phyloP scores from a whole-genome alignment of 176 grass and related monocot species.

The Poa annua region DNA sequence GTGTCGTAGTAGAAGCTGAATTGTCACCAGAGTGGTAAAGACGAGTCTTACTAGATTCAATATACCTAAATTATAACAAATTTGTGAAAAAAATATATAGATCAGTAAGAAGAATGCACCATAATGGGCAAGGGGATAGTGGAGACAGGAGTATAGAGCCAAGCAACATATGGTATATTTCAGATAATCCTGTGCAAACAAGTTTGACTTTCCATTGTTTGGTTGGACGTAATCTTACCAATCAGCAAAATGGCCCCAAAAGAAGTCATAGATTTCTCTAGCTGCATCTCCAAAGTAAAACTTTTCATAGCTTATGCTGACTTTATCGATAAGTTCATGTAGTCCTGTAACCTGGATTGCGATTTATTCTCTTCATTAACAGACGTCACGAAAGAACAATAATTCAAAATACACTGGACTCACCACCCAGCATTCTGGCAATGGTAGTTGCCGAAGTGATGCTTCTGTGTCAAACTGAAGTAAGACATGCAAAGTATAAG shows the following conservation, averaged over 20 bases:
- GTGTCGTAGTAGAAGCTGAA: conserved; percentile 59
- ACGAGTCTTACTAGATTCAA: conserved; percentile 97
- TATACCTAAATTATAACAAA: conserved; percentile 67
- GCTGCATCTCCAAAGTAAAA: conserved; percentile 98
- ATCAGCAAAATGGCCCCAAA: conserved; percentile 97
- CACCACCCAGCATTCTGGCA: conserved; percentile 98
- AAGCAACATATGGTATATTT: conserved; percentile 26
- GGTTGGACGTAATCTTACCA: conserved; percentile 63
- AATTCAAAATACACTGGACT: conserved; percentile 39
- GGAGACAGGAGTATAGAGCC: conserved; percentile 16
- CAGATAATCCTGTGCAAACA: conserved; percentile 17
- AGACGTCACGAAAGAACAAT: conserved; percentile 39
- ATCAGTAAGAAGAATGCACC: neutral
- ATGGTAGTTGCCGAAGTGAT: conserved; percentile 70
- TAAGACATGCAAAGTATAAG: conserved; percentile 45
- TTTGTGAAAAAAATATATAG: neutral
- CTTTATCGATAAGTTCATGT: conserved; percentile 86
- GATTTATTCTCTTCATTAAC: conserved; percentile 38
- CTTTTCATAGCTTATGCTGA: conserved; percentile 89
- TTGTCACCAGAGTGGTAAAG: conserved; percentile 76
- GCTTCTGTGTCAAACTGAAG: conserved; percentile 74
- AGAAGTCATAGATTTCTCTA: conserved; percentile 98
- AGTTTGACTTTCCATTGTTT: neutral
- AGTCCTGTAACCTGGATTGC: conserved; percentile 83
- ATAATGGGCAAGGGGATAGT: neutral